Evolutionary conservation across 106 monocot genomes (phyloP).

Genomic region (Dendrobium nobile): DNA sequence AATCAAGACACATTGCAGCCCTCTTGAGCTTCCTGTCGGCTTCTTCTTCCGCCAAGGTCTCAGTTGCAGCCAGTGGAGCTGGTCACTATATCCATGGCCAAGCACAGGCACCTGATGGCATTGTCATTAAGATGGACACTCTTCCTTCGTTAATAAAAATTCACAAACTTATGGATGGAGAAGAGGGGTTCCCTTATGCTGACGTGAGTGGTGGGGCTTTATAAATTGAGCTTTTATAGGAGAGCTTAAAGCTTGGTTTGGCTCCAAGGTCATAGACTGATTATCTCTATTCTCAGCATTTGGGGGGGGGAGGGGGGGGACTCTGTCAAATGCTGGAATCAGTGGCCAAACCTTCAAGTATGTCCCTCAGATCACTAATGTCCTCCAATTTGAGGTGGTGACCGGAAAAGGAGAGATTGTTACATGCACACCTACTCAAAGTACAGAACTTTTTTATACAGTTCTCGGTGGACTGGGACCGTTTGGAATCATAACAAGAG

Average conservation of each 20-base stretch:
- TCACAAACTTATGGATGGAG: not conserved
- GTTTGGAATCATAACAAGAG: slow-evolving; percentile 69
- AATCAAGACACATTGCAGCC: slow-evolving; percentile 28
- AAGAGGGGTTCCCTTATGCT: slow-evolving; percentile 9
- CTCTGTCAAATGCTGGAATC: slow-evolving; percentile 27
- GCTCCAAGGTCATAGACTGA: slow-evolving; percentile 19
- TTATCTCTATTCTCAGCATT: slow-evolving; percentile 18
- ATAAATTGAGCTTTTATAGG: slow-evolving; percentile 12
- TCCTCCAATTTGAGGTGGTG: slow-evolving; percentile 23
- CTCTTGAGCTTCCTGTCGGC: slow-evolving; percentile 32
- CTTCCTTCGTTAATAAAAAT: slow-evolving; percentile 9
- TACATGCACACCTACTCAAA: slow-evolving; percentile 36
- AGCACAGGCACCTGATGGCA: slow-evolving; percentile 5
- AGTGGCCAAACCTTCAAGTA: slow-evolving; percentile 28
- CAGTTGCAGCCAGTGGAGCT: slow-evolving; percentile 48
- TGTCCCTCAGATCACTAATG: slow-evolving; percentile 33
- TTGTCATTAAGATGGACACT: slow-evolving; percentile 12
- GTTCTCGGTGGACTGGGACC: slow-evolving; percentile 59
- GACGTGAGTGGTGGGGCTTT: slow-evolving; percentile 20
- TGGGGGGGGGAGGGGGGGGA: slow-evolving; percentile 27
- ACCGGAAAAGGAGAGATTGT: slow-evolving; percentile 48
- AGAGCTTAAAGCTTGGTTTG: slow-evolving; percentile 9
- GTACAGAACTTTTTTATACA: slow-evolving; percentile 40
- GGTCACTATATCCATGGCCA: slow-evolving; percentile 53
- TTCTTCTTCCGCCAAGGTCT: slow-evolving; percentile 17